Conservation (phyloP, 495 filamentous ascomycete species). For the Mytilinidion resinicola region DNA sequence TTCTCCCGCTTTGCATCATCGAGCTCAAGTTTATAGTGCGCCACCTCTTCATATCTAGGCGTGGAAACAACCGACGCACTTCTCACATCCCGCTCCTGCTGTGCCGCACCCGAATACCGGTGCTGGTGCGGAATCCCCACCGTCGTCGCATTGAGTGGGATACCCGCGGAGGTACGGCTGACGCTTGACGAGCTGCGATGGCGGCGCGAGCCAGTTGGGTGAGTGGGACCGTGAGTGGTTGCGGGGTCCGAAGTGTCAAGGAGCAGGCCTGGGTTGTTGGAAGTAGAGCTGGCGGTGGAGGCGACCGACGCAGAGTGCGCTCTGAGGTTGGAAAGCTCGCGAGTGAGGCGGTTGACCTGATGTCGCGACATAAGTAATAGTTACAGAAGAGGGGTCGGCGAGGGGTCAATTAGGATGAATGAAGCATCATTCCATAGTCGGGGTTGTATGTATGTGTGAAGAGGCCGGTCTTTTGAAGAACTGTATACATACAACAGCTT, state of each 20-base stretch:
- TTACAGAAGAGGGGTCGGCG: no score
- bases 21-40: conserved; percentile 61
- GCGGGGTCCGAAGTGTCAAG: conserved; percentile 33
- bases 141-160: conserved; percentile 24
- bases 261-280: conserved; percentile 32
- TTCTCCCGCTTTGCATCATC: conserved; percentile 75
- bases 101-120: not conserved
- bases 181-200: conserved; percentile 61
- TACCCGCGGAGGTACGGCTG: conserved; percentile 38
- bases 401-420: no score
- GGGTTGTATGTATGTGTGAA: not conserved
- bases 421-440: no score
- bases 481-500: conserved; percentile 65
- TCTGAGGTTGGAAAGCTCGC: conserved; percentile 74
- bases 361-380: not conserved
- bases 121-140: conserved; percentile 25
- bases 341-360: conserved; percentile 85
- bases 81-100: not conserved
- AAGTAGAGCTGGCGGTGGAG: conserved; percentile 69
- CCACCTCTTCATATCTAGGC: conserved; percentile 64
- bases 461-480: not conserved
- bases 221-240: conserved; percentile 40
- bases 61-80: conserved; percentile 29
- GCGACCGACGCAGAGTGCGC: conserved; percentile 72
- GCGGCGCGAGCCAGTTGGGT: conserved; percentile 53